Evolutionary conservation across 805 yeast genomes (phyloP), one percentile per base, ranked within the genome.

Genomic region (Pichia heedii): DNA sequence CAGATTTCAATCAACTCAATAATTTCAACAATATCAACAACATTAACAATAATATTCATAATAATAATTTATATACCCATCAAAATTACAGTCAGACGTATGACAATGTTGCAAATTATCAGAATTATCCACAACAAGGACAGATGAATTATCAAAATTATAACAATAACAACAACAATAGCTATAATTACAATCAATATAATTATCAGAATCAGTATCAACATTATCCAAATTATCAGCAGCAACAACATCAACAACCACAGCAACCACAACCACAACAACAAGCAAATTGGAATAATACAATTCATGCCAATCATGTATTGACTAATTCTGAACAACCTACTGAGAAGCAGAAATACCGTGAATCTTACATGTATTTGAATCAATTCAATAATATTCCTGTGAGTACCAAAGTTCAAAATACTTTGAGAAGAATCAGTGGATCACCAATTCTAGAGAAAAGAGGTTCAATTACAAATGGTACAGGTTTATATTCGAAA

Each of bases 391-490:
- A 34, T 26, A 36, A 29, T 6, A 37, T 19, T 12, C 43, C 34
- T n/a, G 15, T 3, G 24, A 43, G 33, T 8, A 29, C 32, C 12
- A 10, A 3, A 24, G 27, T 13, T 10, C 27, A 10, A 10, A 24
- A 24, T 24, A 13, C 27, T 11, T 18, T 36, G 24, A 33, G n/a
- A 29, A 24, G 36, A 24, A 32, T 37, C 8, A 43, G 40, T 29
- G 36, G 37, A 32, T 33, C 40, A 11, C 41, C 44, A 22, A 19
- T 20, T 19, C n/a, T 35, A n/a, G 20, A 39, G 15, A 46, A 42
- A 21, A 45, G 50, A 40, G 33, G 43, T 12, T 40, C 47, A 27
- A 44, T 46, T 2, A 39, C 41, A 5, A 43, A 41, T 34, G 47
- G 41, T 4, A 50, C n/a, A n/a, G n/a, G n/a, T n/a, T n/a, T n/a